Evolutionary conservation across 305 asterid genomes (phyloP).

Genomic region (Rubia occidens): DNA sequence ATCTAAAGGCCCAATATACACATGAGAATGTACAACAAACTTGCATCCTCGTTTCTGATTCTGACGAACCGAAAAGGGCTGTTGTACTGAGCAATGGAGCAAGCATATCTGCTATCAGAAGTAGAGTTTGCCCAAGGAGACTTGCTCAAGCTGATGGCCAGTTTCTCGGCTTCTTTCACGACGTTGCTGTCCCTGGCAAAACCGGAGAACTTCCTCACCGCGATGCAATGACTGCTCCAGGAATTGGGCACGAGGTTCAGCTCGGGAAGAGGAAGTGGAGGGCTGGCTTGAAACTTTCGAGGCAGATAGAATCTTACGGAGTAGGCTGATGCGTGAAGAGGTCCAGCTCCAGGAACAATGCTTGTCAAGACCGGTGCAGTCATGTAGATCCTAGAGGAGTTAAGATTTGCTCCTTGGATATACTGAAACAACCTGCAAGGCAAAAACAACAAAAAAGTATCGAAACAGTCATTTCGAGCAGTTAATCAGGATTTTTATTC

Average conservation of each 20-base stretch:
- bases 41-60: background rate
- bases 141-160: slow-evolving; percentile 58
- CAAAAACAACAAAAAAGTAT: background rate
- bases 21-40: background rate
- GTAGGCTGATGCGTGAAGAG: slow-evolving; percentile 73
- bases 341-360: slow-evolving; percentile 73
- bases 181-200: slow-evolving; percentile 65
- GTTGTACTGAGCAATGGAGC: slow-evolving; percentile 73
- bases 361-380: slow-evolving; percentile 72
- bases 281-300: slow-evolving; percentile 42
- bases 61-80: slow-evolving; percentile 45
- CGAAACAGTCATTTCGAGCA: background rate
- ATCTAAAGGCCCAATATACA: background rate
- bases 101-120: slow-evolving; percentile 42
- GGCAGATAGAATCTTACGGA: slow-evolving; percentile 51
- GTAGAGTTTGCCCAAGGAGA: slow-evolving; percentile 61
- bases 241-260: slow-evolving; percentile 52
- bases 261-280: slow-evolving; percentile 76
- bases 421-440: slow-evolving; percentile 56
- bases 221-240: slow-evolving; percentile 55
- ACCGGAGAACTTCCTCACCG: slow-evolving; percentile 66
- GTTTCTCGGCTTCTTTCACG: slow-evolving; percentile 70
- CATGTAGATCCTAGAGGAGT: slow-evolving; percentile 56
- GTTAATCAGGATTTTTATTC: background rate
- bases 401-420: slow-evolving; percentile 76